phyloP scores from a whole-genome alignment of 192 early-diverging fungal species.

The Rhizophagus sp. region DNA sequence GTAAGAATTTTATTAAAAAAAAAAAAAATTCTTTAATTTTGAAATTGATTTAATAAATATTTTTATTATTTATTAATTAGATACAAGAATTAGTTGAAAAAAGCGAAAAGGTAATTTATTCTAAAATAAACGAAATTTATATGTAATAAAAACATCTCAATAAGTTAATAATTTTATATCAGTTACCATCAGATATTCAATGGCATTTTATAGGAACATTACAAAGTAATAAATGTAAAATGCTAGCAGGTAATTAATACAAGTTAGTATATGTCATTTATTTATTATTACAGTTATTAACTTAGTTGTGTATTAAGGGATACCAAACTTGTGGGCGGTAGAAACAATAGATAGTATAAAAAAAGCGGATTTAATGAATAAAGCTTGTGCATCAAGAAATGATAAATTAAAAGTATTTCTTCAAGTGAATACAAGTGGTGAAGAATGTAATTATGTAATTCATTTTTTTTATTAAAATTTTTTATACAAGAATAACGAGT shows the following conservation, averaged over 20 bases:
- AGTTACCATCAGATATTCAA: conserved; percentile 84
- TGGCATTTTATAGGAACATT: conserved; percentile 98
- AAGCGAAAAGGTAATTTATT: conserved; percentile 56
- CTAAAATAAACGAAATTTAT: no score
- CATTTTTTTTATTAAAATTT: background rate
- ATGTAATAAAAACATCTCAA: background rate
- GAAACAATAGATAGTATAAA: conserved; percentile 89
- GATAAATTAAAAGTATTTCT: conserved; percentile 78
- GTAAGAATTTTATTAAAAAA: conserved; percentile 45
- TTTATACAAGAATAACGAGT: background rate
- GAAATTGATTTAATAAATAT: background rate
- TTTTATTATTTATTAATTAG: conserved; percentile 39
- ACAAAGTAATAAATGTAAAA: conserved; percentile 98
- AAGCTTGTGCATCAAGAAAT: conserved; percentile 62
- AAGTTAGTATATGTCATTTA: background rate
- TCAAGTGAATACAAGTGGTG: conserved; percentile 94
- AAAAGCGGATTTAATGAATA: conserved; percentile 82
- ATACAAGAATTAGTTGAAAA: conserved; percentile 94
- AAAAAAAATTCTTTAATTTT: conserved; percentile 41
- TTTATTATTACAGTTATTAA: background rate
- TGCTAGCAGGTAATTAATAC: conserved; percentile 59
- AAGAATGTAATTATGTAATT: conserved; percentile 60
- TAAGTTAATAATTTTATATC: background rate
- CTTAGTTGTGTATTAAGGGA: conserved; percentile 36
- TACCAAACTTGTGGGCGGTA: conserved; percentile 88